Conservation (phyloP, 257 asterid species). For the Lantana camara region DNA sequence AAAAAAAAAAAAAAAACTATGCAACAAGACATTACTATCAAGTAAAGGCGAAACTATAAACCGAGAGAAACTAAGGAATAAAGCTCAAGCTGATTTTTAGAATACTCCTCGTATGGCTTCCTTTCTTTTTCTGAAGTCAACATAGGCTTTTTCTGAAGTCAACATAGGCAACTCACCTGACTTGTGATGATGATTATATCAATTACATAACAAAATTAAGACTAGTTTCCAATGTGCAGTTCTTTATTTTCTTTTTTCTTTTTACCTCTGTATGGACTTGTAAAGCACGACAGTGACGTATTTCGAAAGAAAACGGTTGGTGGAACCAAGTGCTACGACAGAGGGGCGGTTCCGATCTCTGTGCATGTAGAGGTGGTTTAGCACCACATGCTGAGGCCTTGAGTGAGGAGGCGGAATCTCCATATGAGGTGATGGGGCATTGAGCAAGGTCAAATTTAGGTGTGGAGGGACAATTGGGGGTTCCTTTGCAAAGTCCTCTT, state of each 20-base stretch:
- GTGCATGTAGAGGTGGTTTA: conserved; percentile 99
- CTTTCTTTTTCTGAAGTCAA: not conserved
- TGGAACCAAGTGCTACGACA: conserved; percentile 95
- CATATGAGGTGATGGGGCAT: conserved; percentile 76
- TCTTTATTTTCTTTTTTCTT: not conserved
- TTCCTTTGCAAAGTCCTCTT: conserved; percentile 87
- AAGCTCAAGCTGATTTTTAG: conserved; percentile 23
- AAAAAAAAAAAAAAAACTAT: too few relatives aligned
- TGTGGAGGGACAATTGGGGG: conserved; percentile 94
- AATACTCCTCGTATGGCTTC: conserved; percentile 29
- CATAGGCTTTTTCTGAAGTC: conserved; percentile 27
- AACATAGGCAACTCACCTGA: conserved; percentile 18
- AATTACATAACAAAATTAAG: conserved; percentile 25
- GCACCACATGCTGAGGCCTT: conserved; percentile 92
- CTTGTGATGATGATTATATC: conserved; percentile 16
- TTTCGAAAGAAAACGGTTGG: conserved; percentile 84
- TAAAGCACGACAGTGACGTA: conserved; percentile 94
- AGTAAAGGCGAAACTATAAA: conserved; percentile 4
- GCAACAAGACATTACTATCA: conserved; percentile 7
- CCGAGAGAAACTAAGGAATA: conserved; percentile 9
- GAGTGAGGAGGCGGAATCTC: conserved; percentile 88
- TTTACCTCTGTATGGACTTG: conserved; percentile 96
- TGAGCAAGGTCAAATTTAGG: conserved; percentile 75
- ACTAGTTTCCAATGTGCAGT: conserved; percentile 5
- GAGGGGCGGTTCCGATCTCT: conserved; percentile 80